Evolutionary conservation across 2,329 filamentous ascomycete genomes (phyloP).

Genomic region (Verticillium albo-atrum): DNA sequence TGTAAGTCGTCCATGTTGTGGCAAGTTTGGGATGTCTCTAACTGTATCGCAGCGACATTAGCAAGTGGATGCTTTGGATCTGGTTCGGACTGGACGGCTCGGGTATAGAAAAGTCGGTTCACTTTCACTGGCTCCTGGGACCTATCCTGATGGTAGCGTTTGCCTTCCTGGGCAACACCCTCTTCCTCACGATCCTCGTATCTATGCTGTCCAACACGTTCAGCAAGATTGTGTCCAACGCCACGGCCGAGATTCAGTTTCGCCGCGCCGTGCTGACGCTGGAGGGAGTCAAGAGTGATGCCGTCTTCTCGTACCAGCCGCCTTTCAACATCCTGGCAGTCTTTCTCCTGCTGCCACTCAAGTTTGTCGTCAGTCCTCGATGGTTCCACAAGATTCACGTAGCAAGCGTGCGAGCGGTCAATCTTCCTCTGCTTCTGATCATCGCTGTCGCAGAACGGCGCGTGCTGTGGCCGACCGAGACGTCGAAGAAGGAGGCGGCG

Average conservation of each 20-base stretch:
- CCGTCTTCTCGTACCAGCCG: constrained; percentile 76
- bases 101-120: constrained; percentile 55
- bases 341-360: constrained; percentile 68
- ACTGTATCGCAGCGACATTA: constrained; percentile 52
- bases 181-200: constrained; percentile 85
- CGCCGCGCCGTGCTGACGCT: constrained; percentile 76
- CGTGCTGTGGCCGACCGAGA: constrained; percentile 51
- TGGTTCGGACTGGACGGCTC: constrained; percentile 83
- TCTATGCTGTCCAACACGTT: constrained; percentile 86
- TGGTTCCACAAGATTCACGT: constrained; percentile 94
- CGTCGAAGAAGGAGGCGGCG: constrained; percentile 12
- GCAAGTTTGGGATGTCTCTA: background rate
- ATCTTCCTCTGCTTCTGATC: constrained; percentile 68
- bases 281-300: constrained; percentile 80
- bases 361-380: constrained; percentile 70
- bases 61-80: constrained; percentile 90
- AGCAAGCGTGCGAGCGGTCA: constrained; percentile 66
- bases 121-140: constrained; percentile 77
- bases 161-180: constrained; percentile 79
- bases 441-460: constrained; percentile 69
- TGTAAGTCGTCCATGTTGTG: constrained; percentile 32
- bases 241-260: constrained; percentile 79
- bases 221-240: constrained; percentile 69
- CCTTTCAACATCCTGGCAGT: constrained; percentile 81
- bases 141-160: constrained; percentile 79